Conservation (phyloP, 2,329 filamentous ascomycete genomes). For the Botrytis aclada region DNA sequence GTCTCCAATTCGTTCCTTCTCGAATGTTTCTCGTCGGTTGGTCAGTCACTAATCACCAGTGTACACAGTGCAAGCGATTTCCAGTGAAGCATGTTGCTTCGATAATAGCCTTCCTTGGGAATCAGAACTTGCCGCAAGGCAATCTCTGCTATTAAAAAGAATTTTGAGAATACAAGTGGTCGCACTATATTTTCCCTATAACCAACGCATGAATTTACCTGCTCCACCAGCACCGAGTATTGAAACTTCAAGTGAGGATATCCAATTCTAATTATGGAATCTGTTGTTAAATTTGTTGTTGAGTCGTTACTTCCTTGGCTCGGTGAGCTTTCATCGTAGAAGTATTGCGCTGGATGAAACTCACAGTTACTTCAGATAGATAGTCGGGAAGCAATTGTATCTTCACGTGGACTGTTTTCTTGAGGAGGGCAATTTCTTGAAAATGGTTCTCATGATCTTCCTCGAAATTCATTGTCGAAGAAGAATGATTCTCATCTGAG, state of each 20-base stretch:
- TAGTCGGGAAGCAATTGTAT: background rate
- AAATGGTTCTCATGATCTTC: background rate
- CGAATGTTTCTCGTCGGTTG: too few species aligned
- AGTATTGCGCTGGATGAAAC: background rate
- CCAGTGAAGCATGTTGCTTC: too few species aligned
- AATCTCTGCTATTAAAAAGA: background rate
- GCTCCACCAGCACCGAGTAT: background rate
- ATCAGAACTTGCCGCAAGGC: background rate
- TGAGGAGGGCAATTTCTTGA: background rate
- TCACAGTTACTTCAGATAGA: background rate
- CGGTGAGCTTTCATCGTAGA: background rate
- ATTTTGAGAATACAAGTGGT: background rate
- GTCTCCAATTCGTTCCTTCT: background rate
- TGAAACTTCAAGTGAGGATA: background rate
- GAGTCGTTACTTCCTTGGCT: background rate
- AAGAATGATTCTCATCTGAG: too few species aligned
- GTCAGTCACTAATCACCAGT: too few species aligned
- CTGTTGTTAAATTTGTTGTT: background rate
- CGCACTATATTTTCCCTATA: background rate
- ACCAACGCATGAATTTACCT: background rate
- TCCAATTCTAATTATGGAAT: background rate
- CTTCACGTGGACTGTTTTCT: background rate
- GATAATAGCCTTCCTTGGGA: too few species aligned
- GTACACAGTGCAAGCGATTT: too few species aligned
- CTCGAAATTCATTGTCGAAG: too few species aligned